Base-by-base conservation (phyloP, 495 filamentous ascomycete species). In the Antarctomyces pellizariae region DNA sequence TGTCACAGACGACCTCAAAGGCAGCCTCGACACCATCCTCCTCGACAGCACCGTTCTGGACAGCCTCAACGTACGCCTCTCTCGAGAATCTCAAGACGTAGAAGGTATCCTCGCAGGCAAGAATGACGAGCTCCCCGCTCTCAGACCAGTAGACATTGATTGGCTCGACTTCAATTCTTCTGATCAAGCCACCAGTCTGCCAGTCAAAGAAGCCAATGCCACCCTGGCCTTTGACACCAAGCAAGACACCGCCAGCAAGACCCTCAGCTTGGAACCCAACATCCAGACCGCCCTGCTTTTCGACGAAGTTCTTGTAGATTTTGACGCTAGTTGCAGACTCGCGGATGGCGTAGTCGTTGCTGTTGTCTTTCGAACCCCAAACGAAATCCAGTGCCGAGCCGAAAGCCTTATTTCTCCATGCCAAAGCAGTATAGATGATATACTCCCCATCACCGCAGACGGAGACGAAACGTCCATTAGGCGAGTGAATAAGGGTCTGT, bases 21-120 rank as follows among this genome's bases (percentile, higher is more conserved):
- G 86, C 86, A n/a, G 78, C 64, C 53, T 97, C 89, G 22, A 93
- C 89, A 24, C 86, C 86, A 50, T 97, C 89, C 29, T 95, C 89
- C 31, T 93, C 82, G 13, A 79, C 68, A 32, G 72, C 55, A 13
- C 77, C 84, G 11, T 69, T 56, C 45, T 86, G 76, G 8, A 84
- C 43, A 3, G 78, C 86, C 25, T 71, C 67, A 30, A 76, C 49
- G 37, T 89, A 95, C 42, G 70, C 74, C 35, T 95, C 86, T 26
- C 79, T 56, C 2, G 75, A 83, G 48, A 75, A 99, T 31, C 86
- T 65, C 22, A 99, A 56, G 24, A 99, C 75, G 40, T 95, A 95
- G 56, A 80, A 92, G 17, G 75, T 74, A 38, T 99, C 86, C 33
- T 95, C 86, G 38, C 83, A 93, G 18, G 82, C 89, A 34, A 99